Evolutionary conservation across 2,329 filamentous ascomycete genomes (phyloP), one percentile per base, ranked within the genome.

Genomic region (Colletotrichum lini): DNA sequence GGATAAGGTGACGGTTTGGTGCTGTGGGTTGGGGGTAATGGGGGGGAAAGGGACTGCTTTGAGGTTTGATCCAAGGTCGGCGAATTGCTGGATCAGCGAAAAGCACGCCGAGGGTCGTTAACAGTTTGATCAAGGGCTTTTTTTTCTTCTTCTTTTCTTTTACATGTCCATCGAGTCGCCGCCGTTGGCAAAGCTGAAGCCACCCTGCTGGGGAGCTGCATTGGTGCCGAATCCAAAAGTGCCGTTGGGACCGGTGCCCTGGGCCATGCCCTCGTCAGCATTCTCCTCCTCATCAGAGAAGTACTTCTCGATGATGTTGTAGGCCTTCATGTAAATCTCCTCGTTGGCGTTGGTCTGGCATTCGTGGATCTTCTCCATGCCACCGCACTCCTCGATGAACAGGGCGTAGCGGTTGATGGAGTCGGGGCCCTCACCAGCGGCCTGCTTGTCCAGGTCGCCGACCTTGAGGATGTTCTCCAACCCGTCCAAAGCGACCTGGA

Each of bases 261-360:
- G 92, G 72, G 93, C 92, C 82, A 94, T 89, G 53, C 85, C 86
- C 78, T 97, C 94, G 73, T 95, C 94, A 76, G 95, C 95, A 78
- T 95, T 95, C 80, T 97, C 96, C 67, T 98, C 96, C 76, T 99
- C 96, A 79, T 99, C 96, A 0, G 95, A 98, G 87, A 99, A 99
- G 90, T 99, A 99, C 88, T 98, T 98, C 89, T 99, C 96, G 76
- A 99, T 99, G 84, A 99, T 99, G 89, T 97, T 98, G 89, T 98
- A 99, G 0, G 96, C 96, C 91, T 99, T 99, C 96, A 99, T 98
- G 89, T 99, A 99, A 78, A 99, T 99, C 85, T 99, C 96, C 86
- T 99, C 96, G 85, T 99, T 99, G 87, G 96, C 96, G 79, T 99
- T 99, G 87, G 97, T 98, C 88, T 99, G 96, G 90, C 96, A 98